Evolutionary conservation across 2,329 filamentous ascomycete genomes (phyloP).

Genomic region (Diplodia mutila): DNA sequence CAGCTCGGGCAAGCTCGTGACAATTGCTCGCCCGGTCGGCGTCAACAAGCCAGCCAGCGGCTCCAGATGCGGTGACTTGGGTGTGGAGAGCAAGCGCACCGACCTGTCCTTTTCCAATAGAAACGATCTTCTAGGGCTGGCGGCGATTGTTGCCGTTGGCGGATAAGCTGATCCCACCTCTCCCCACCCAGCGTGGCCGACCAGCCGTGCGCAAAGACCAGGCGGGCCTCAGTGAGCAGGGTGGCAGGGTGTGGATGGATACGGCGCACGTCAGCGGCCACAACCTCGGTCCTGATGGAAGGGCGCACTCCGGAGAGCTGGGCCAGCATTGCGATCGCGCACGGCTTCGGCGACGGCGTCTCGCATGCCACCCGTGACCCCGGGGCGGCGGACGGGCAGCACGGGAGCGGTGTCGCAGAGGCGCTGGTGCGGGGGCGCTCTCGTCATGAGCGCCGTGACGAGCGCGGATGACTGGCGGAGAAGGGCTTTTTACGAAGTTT

Average conservation of each 20-base stretch:
- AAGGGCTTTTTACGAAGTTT: constrained; percentile 6
- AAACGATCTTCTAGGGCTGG: constrained; percentile 20
- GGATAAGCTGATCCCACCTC: constrained; percentile 21
- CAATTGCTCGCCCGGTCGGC: neutral
- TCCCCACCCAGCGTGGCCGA: constrained; percentile 13
- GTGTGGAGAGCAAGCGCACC: constrained; percentile 19
- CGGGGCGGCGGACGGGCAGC: neutral
- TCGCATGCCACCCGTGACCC: neutral
- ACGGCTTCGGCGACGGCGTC: neutral
- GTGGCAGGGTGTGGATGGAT: neutral
- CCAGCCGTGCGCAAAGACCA: constrained; percentile 1
- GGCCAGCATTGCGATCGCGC: neutral
- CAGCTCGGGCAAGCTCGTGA: neutral
- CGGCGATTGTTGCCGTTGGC: constrained; percentile 16
- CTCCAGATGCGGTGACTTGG: constrained; percentile 2
- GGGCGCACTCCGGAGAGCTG: neutral
- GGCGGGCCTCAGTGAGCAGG: constrained; percentile 2
- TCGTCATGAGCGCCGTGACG: constrained; percentile 8
- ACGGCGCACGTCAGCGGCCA: constrained; percentile 20
- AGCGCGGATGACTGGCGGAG: constrained; percentile 10
- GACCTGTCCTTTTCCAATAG: constrained; percentile 19
- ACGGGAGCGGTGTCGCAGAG: constrained; percentile 10
- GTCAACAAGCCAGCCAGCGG: neutral
- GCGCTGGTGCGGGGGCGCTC: constrained; percentile 9
- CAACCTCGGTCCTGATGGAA: neutral